Conservation (phyloP, 73 alveolate genomes). For the Tetrahymena thermophila region DNA sequence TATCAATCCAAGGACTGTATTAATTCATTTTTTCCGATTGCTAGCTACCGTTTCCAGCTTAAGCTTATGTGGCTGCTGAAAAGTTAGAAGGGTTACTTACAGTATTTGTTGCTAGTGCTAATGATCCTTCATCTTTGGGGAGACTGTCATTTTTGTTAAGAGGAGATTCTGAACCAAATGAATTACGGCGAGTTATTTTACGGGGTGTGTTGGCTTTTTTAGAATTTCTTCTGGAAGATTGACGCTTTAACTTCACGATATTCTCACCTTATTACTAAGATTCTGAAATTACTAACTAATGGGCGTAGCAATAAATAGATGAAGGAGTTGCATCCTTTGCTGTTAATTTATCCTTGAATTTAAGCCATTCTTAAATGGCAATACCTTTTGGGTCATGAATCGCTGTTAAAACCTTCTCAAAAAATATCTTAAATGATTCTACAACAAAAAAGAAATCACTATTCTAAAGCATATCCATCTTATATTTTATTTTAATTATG, state of each 20-base stretch:
- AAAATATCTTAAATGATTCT: not conserved
- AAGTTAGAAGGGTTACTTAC: not conserved
- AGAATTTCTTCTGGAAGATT: not conserved
- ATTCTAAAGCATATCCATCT: not conserved
- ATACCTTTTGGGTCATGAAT: not conserved
- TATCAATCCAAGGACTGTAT: not conserved
- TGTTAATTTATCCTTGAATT: not conserved
- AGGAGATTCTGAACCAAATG: not conserved
- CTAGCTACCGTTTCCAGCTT: not conserved
- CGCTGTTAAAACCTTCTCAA: not conserved
- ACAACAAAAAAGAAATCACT: not conserved
- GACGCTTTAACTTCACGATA: not conserved
- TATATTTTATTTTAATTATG: not conserved
- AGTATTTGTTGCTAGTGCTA: not conserved
- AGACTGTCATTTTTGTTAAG: not conserved
- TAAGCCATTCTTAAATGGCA: not conserved
- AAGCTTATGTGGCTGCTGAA: not conserved
- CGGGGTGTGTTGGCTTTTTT: not conserved
- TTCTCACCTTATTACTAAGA: not conserved
- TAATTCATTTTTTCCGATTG: not conserved
- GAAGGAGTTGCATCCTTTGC: not conserved
- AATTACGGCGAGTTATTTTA: not conserved
- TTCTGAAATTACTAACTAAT: not conserved
- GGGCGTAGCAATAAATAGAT: not conserved
- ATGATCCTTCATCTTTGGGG: not conserved